Base-by-base conservation (phyloP, 352 stramenopile genomes). In the Phytophthora pinifolia region DNA sequence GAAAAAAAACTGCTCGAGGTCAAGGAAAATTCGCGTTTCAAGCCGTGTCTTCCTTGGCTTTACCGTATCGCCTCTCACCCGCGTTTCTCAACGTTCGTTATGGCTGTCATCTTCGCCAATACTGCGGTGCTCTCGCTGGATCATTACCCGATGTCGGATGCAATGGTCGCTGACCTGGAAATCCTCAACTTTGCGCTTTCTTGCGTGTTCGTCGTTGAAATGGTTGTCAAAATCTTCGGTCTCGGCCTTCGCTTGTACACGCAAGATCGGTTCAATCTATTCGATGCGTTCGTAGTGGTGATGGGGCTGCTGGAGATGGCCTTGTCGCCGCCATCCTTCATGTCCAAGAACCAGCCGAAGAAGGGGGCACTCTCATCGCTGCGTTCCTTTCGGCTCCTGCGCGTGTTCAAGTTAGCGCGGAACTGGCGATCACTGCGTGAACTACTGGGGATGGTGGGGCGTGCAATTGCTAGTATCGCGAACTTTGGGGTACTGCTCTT, bases 321-420 rank as follows among this genome's bases (percentile, higher is more conserved):
- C 9, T 42, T 74, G 17, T 82, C 77, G 3, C 84, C 82, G 6
- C 84, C 82, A 0, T 87, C 79, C 0, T 90, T 91, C 44, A 58
- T 94, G 54, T 78, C 66, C 8, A 50, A 68, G 15, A 71, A 76
- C n/a, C 44, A 48, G 10, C 66, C 67, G 0, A 77, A 75, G 41
- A 87, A 83, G 53, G 75, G 77, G 6, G 69, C 68, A 0, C 69
- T 83, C 3, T 96, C 85, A 9, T 81, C 88, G 3, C 65, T 98
- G 20, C 70, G 89, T 6, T 90, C 81, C 4, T 87, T 97, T 46
- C 76, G 92, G 0, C 59, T 97, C 3, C 92, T 97, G 44, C 70
- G 90, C n/a, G 75, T 97, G 22, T 96, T 98, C 58, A 98, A 98
- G 51, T 76, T 98, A n/a, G 89, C 92, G 8, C 83, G 87, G 13